Percentiles rank a stretch among this genome's conserved stretches.
Evolutionary conservation across 768 basidiomycete genomes (phyloP).

Genomic region (Grammothele lineata): DNA sequence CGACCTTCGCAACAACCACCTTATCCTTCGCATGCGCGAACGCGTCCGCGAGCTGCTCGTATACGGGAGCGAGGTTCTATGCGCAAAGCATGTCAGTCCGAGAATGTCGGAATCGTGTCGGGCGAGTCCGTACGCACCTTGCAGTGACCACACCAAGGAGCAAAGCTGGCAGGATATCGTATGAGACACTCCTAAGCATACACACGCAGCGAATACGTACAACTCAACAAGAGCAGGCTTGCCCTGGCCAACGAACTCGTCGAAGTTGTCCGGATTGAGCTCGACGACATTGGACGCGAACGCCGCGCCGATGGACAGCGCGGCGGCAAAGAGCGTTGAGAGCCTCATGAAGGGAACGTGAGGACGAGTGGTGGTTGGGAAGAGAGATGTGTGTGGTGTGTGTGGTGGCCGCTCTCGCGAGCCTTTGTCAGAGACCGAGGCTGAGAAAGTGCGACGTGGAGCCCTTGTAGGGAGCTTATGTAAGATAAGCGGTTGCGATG

Average conservation of each 20-base stretch:
- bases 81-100: slow-evolving; percentile 5
- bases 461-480: slow-evolving; percentile 9
- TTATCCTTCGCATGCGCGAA: slow-evolving; percentile 75
- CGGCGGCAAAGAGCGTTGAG: slow-evolving; percentile 37
- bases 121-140: slow-evolving; percentile 45
- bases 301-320: slow-evolving; percentile 46
- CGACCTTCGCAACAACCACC: slow-evolving; percentile 86
- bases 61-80: slow-evolving; percentile 83
- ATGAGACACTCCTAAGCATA: not conserved
- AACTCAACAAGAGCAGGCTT: slow-evolving; percentile 89
- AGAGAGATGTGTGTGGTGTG: slow-evolving; percentile 1
- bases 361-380: slow-evolving; percentile 47
- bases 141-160: slow-evolving; percentile 92
- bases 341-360: slow-evolving; percentile 38
- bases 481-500: too few species aligned
- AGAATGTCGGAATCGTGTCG: not conserved
- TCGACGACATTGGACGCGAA: slow-evolving; percentile 83
- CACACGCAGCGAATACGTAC: slow-evolving; percentile 43
- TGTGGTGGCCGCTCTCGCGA: not conserved
- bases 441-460: slow-evolving; percentile 17
- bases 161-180: slow-evolving; percentile 62
- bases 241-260: slow-evolving; percentile 68
- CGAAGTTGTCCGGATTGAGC: slow-evolving; percentile 71
- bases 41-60: slow-evolving; percentile 88
- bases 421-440: slow-evolving; percentile 12